Evolutionary conservation across 768 basidiomycete species (phyloP), one percentile per base, ranked within the genome.

Genomic region (Cystobasidium tubakii): DNA sequence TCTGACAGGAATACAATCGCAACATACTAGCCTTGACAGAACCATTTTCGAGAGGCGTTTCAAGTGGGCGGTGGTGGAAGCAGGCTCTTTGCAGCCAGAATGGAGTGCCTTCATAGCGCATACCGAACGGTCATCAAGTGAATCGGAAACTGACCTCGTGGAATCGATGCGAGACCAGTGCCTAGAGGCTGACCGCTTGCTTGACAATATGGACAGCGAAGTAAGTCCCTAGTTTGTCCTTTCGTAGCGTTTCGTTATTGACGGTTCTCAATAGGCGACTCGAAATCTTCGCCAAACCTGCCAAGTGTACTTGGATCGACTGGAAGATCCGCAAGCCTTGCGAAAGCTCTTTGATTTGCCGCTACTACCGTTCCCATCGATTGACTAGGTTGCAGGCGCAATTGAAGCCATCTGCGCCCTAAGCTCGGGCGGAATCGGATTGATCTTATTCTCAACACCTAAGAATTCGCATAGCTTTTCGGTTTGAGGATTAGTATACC

Each of bases 401-500:
- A 2, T 60, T 15, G 57, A 6, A 27, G 57, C 10, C 57, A 60
- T 34, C 23, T 60, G 57, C 27, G 57, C 33, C 13, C 57, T 9
- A 10, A 71, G 21, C 69, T 72, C 77, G 4, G 42, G 70, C 12
- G 83, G 83, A 6, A 81, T 76, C 3, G 83, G 83, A 76, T 86
- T 86, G 69, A 89, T 83, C 78, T 86, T 89, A 82, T 95, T 91
- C 74, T 87, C 84, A 44, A 98, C 85, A 21, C 85, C 86, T 44
- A 99, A 80, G 86, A 97, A 86, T 23, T 82, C 80, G 79, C 90
- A 91, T 77, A 97, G 90, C 1, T 92, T 88, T 66, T 86, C 87
- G 0, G 93, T 98, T 79, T 98, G 93, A 31, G 91, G 89, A 78
- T 94, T 95, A 29, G 88, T 86, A 80, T 91, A 94, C 83, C 85